phyloP scores from a whole-genome alignment of 176 grass and related monocot genomes.

The Rhynchospora tenuis region DNA sequence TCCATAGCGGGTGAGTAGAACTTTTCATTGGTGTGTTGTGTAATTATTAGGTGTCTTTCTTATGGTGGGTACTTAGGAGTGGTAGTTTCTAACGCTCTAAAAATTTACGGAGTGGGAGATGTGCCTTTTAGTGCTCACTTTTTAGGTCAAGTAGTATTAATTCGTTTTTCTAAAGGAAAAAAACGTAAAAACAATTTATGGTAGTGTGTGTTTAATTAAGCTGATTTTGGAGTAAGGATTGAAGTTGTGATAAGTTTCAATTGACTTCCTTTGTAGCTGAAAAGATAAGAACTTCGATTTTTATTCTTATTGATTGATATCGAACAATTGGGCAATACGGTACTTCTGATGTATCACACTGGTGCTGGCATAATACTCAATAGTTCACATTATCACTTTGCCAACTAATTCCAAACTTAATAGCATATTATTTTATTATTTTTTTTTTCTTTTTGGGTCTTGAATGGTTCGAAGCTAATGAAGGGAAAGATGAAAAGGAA shows the following conservation, averaged over 20 bases:
- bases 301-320: background rate
- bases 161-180: background rate
- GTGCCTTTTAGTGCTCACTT: background rate
- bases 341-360: background rate
- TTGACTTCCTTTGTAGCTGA: background rate
- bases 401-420: background rate
- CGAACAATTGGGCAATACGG: background rate
- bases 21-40: background rate
- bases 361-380: background rate
- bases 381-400: background rate
- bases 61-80: background rate
- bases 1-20: slow-evolving; percentile 54
- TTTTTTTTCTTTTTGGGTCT: background rate
- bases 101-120: background rate
- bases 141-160: background rate
- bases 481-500: background rate
- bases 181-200: no score
- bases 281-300: background rate
- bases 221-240: background rate
- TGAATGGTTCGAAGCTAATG: background rate
- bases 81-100: background rate
- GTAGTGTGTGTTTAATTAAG: no score
- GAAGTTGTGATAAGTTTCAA: slow-evolving; percentile 1
- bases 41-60: background rate
- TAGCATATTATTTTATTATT: background rate